Percentiles rank a stretch among this genome's conserved stretches.
These are phyloP conservation scores for Aspergillus mulundensis DNA, from an alignment of 495 filamentous ascomycete species.

Conservation along the genomic window DNA sequence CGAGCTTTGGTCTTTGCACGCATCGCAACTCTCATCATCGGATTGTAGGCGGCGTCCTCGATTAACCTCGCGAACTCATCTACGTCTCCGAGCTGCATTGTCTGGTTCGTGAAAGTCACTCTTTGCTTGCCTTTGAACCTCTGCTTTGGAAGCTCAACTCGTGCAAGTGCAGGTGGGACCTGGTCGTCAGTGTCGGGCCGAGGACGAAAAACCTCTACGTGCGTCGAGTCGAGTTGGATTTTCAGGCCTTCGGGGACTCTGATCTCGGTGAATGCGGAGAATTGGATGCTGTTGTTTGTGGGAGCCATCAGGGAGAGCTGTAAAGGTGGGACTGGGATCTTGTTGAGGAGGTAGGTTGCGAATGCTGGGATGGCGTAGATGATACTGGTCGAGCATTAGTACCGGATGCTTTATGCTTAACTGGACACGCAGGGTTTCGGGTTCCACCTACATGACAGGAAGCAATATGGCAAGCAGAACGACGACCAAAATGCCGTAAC, in stretches of 20 bases:
- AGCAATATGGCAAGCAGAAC: neutral
- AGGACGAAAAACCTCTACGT: neutral
- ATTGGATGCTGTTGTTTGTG: constrained; percentile 10
- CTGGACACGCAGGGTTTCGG: too few species aligned
- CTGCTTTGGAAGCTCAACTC: neutral
- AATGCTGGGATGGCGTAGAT: constrained; percentile 12
- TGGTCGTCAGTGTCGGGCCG: too few species aligned
- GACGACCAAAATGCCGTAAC: neutral
- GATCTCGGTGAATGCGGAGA: constrained; percentile 5
- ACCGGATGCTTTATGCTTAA: too few species aligned
- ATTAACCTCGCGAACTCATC: constrained; percentile 2
- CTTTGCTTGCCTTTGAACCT: neutral
- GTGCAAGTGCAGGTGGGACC: constrained; percentile 1
- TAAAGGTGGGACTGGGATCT: constrained; percentile 1
- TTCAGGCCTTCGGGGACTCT: constrained; percentile 2
- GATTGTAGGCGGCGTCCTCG: constrained; percentile 4
- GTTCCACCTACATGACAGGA: constrained; percentile 3
- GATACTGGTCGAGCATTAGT: too few species aligned
- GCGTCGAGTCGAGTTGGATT: constrained; percentile 1
- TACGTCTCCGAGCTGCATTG: neutral
- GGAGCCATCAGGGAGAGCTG: constrained; percentile 4
- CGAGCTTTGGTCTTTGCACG: neutral
- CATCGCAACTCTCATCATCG: neutral
- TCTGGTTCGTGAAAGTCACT: neutral
- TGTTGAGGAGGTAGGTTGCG: constrained; percentile 6